Evolutionary conservation across 441 rosid genomes (phyloP).

Genomic region (Raphanus hybrid): DNA sequence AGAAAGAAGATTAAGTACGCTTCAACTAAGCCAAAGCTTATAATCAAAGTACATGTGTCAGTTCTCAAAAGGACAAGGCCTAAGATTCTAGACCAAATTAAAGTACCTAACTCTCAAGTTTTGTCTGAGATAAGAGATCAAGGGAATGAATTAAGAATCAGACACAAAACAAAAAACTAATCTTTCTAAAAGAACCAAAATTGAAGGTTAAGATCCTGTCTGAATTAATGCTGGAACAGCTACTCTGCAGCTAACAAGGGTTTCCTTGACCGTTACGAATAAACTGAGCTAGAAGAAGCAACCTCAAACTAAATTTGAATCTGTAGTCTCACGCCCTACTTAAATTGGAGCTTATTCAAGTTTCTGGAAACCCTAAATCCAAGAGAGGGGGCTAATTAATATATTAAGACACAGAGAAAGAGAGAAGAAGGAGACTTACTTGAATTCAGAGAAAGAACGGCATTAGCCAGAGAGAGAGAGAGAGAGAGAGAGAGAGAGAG

Average conservation of each 20-base stretch:
- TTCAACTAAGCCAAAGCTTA: neutral
- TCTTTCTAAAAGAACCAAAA: conserved; percentile 2
- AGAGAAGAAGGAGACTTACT: conserved; percentile 18
- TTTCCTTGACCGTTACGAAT: neutral
- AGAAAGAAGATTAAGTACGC: neutral
- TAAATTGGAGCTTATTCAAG: conserved; percentile 9
- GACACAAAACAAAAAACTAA: neutral
- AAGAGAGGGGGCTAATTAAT: neutral
- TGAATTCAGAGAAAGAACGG: conserved; percentile 21
- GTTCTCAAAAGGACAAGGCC: neutral
- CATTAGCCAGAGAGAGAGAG: conserved; percentile 10
- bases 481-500: neutral
- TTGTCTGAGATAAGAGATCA: conserved; percentile 9
- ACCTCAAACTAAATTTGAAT: conserved; percentile 9
- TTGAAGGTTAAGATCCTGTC: conserved; percentile 10
- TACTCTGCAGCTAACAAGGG: conserved; percentile 8
- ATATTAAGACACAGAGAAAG: neutral
- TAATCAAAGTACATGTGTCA: neutral
- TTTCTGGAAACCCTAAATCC: conserved; percentile 18
- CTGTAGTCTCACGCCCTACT: neutral
- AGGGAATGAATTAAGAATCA: neutral
- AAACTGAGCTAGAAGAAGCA: neutral
- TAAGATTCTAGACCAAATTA: conserved; percentile 7
- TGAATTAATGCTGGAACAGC: conserved; percentile 13
- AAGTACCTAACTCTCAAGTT: neutral